phyloP scores from a whole-genome alignment of 371 early-diverging fungal species.

The Actinomortierella ambigua region DNA sequence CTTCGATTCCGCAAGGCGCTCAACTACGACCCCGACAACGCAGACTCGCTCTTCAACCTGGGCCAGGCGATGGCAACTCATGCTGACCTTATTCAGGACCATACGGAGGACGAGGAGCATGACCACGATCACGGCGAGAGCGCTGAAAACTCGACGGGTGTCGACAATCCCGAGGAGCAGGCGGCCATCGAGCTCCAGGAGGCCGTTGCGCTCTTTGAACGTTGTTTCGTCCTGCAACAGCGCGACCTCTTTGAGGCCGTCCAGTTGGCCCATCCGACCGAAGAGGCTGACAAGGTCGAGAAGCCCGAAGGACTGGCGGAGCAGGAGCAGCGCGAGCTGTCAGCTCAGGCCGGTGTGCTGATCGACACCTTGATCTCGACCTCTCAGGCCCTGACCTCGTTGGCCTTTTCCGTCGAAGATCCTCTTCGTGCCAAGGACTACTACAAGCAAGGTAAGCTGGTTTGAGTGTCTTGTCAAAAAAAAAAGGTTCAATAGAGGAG shows the following conservation, averaged over 20 bases:
- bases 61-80: slow-evolving; percentile 69
- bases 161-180: slow-evolving; percentile 38
- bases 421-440: slow-evolving; percentile 32
- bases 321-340: slow-evolving; percentile 35
- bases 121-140: slow-evolving; percentile 27
- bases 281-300: slow-evolving; percentile 17
- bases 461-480: too few species aligned
- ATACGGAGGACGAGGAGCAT: slow-evolving; percentile 54
- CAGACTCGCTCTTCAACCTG: slow-evolving; percentile 73
- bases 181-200: slow-evolving; percentile 60
- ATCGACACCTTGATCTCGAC: slow-evolving; percentile 58
- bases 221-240: slow-evolving; percentile 54
- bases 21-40: slow-evolving; percentile 54
- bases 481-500: too few species aligned
- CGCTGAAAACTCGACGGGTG: neutral
- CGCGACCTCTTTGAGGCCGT: slow-evolving; percentile 28
- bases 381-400: slow-evolving; percentile 47
- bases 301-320: slow-evolving; percentile 35
- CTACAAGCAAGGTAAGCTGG: slow-evolving; percentile 37
- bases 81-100: slow-evolving; percentile 67
- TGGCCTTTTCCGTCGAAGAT: slow-evolving; percentile 44
- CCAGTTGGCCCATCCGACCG: slow-evolving; percentile 15
- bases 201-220: slow-evolving; percentile 57
- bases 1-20: slow-evolving; percentile 59
- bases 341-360: slow-evolving; percentile 45